Evolutionary conservation across 1,284 basidiomycete genomes (phyloP), one percentile per base, ranked within the genome.

Genomic region (Inonotus obliquus): DNA sequence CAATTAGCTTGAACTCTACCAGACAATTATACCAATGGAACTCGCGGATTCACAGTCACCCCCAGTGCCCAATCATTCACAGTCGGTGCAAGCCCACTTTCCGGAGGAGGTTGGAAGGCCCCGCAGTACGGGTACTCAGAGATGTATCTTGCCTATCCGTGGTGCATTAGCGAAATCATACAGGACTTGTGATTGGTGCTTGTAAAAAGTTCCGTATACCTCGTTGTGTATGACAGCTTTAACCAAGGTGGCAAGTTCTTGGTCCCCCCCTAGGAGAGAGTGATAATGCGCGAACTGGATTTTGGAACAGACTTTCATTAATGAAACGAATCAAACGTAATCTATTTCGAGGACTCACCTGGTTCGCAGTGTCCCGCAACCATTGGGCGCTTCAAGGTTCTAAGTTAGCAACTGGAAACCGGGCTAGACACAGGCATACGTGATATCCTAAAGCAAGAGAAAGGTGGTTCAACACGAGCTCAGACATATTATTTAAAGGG

Each of bases 221-320:
- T 90, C 88, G 57, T 85, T 89, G 67, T 90, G 88, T 66, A 90
- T 89, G 54, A 90, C 83, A 7, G 85, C 88, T 68, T 85, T 89
- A 49, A 89, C 84, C 3, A 90, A 74, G 1, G 79, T 77, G 1
- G 84, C 82, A 14, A 90, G 77, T 51, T 85, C 76, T 19, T 72
- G 72, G 69, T 91, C 89, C 21, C 76, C 69, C 0, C 79, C 71
- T 9, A 89, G 74, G 13, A 91, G 75, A 11, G 76, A 68, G 63
- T 81, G 80, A 69, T 91, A 90, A 57, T 86, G 85, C 17, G 85
- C 83, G 65, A 91, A 86, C 83, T 89, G 59, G n/a, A 55, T 10
- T 10, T 10, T 11, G 2, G 48, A 51, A 27, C 48, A 51, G 41
- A 53, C 29, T 19, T 32, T n/a, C 53, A 32, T 44, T 17, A 44